These are phyloP conservation scores for Penicillium sp. DNA, from an alignment of 2,329 filamentous ascomycete species.

Conservation along the genomic window DNA sequence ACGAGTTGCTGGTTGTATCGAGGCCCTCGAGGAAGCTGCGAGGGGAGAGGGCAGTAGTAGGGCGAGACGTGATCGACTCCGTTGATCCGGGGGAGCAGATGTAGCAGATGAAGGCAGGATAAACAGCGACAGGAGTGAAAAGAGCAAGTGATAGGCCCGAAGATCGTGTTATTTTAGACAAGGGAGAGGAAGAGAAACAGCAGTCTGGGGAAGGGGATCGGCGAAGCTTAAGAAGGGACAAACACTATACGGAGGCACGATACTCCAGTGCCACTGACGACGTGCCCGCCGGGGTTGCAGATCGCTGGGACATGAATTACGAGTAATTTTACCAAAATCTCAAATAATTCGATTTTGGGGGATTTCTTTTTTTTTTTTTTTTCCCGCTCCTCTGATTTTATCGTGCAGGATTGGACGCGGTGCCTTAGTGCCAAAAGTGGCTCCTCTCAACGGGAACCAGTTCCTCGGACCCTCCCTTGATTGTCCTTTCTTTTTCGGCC, in stretches of 20 bases:
- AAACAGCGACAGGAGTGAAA: constrained; percentile 6
- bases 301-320: constrained; percentile 30
- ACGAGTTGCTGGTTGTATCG: no score
- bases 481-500: constrained; percentile 9
- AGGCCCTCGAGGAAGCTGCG: no score
- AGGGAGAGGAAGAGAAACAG: constrained; percentile 18
- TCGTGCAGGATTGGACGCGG: constrained; percentile 13
- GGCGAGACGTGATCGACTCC: constrained; percentile 12
- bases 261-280: constrained; percentile 41
- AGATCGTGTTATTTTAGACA: constrained; percentile 9
- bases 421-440: constrained; percentile 18
- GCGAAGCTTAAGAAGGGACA: constrained; percentile 46
- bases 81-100: constrained; percentile 19
- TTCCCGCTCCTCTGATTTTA: constrained; percentile 10
- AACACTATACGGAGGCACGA: constrained; percentile 31
- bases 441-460: constrained; percentile 29
- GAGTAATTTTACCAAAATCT: constrained; percentile 13
- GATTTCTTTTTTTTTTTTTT: constrained; percentile 2
- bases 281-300: constrained; percentile 41
- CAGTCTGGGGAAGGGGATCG: constrained; percentile 45
- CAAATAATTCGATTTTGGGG: constrained; percentile 4
- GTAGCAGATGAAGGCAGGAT: no score
- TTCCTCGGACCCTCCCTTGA: constrained; percentile 31
- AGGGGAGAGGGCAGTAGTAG: constrained; percentile 4
- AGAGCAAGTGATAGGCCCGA: constrained; percentile 20